A percentile compares a stretch with the other conserved stretches of the same genome.
Conservation (phyloP, 192 early-diverging fungal genomes). For the Linnemannia zychae region DNA sequence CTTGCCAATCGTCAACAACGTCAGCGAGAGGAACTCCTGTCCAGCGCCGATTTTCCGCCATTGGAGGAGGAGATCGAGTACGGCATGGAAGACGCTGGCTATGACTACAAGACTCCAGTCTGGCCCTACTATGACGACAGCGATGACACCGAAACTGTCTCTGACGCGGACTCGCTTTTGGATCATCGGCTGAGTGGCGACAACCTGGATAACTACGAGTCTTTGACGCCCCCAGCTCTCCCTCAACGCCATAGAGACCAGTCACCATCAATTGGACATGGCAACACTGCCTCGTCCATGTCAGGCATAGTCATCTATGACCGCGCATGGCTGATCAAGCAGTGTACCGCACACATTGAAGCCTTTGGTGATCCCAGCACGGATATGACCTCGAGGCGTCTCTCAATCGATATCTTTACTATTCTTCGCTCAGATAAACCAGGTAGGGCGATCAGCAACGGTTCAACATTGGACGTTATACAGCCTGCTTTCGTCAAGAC, state of each 20-base stretch:
- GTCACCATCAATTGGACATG: neutral
- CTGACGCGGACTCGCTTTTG: slow-evolving; percentile 27
- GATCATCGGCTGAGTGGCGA: slow-evolving; percentile 5
- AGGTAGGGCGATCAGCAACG: slow-evolving; percentile 59
- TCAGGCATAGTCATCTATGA: slow-evolving; percentile 21
- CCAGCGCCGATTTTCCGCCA: slow-evolving; percentile 33
- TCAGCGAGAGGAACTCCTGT: slow-evolving; percentile 22
- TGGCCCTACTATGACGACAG: slow-evolving; percentile 45
- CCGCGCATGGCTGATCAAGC: slow-evolving; percentile 53
- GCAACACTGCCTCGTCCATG: slow-evolving; percentile 1
- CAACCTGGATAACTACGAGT: slow-evolving; percentile 11
- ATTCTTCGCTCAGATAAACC: slow-evolving; percentile 70
- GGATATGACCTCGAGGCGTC: slow-evolving; percentile 63
- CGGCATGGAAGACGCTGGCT: slow-evolving; percentile 47
- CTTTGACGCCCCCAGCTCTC: slow-evolving; percentile 11
- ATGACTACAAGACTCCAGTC: slow-evolving; percentile 34
- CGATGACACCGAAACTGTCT: slow-evolving; percentile 53
- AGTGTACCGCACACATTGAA: slow-evolving; percentile 67
- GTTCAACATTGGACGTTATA: neutral
- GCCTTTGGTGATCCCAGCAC: slow-evolving; percentile 49
- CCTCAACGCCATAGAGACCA: slow-evolving; percentile 14
- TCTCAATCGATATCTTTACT: slow-evolving; percentile 80
- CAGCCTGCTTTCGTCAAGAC: too few relatives aligned
- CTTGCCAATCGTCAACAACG: neutral
- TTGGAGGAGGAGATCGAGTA: slow-evolving; percentile 49